phyloP scores from a whole-genome alignment of 352 stramenopile genomes.

The Halophytophthora polymorphica region DNA sequence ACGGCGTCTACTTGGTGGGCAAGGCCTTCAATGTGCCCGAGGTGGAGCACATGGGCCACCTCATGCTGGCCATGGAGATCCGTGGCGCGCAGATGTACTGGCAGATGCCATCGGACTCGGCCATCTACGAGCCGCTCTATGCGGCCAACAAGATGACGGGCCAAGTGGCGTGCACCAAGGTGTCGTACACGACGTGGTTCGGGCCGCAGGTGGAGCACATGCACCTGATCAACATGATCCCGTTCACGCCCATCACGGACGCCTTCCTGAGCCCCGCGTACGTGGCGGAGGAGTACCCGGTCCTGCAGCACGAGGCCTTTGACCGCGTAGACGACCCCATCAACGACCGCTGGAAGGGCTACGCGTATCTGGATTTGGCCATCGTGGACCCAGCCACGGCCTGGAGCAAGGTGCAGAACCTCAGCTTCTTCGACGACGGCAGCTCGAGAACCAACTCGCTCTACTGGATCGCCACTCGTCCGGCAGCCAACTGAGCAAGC shows the following conservation, averaged over 20 bases:
- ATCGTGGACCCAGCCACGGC: conserved; percentile 73
- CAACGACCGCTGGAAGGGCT: conserved; percentile 79
- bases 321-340: conserved; percentile 54
- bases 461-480: conserved; percentile 87
- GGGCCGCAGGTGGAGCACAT: conserved; percentile 82
- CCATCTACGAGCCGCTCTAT: conserved; percentile 75
- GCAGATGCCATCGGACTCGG: conserved; percentile 82
- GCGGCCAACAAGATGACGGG: conserved; percentile 84
- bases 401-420: conserved; percentile 61
- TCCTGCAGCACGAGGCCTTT: conserved; percentile 73
- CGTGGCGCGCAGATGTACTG: conserved; percentile 95
- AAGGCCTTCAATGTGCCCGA: conserved; percentile 64
- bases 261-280: conserved; percentile 65
- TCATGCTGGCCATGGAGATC: conserved; percentile 92
- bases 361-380: conserved; percentile 80
- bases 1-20: conserved; percentile 93
- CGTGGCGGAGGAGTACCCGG: conserved; percentile 74
- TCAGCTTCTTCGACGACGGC: conserved; percentile 83
- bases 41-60: conserved; percentile 86
- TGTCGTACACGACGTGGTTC: conserved; percentile 88
- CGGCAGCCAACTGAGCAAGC: conserved; percentile 5
- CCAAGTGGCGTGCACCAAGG: conserved; percentile 73
- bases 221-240: conserved; percentile 91
- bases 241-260: conserved; percentile 86
- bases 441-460: conserved; percentile 88